A percentile compares a stretch with the other conserved stretches of the same genome.
Evolutionary conservation across 495 filamentous ascomycete species (phyloP).

Genomic region (Aspergillus wentii): DNA sequence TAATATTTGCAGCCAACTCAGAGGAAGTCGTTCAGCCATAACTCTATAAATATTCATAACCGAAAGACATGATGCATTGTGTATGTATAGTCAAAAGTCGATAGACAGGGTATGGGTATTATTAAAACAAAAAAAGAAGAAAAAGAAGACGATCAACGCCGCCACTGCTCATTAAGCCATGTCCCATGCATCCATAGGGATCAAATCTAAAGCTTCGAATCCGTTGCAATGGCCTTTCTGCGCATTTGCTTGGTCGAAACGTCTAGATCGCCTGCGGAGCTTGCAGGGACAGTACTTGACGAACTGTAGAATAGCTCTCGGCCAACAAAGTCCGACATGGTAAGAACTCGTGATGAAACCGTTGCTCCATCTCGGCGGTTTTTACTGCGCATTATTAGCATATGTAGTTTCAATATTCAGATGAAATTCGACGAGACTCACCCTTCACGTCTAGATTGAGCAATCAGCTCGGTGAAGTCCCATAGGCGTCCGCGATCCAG

Average conservation of each 20-base stretch:
- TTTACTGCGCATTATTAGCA: conserved; percentile 45
- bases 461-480: conserved; percentile 87
- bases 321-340: conserved; percentile 61
- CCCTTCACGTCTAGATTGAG: conserved; percentile 77
- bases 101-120: too few relatives aligned
- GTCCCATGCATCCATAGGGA: too few relatives aligned
- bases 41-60: too few relatives aligned
- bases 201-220: conserved; percentile 29
- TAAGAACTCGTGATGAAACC: conserved; percentile 76
- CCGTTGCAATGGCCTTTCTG: conserved; percentile 30
- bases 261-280: conserved; percentile 19
- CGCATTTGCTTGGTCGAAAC: conserved; percentile 35
- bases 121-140: too few relatives aligned
- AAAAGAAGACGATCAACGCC: too few relatives aligned
- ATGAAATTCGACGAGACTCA: conserved; percentile 19
- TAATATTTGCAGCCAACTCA: too few relatives aligned
- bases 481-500: conserved; percentile 70
- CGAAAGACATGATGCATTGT: too few relatives aligned
- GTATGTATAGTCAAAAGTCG: too few relatives aligned
- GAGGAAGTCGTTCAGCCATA: too few relatives aligned
- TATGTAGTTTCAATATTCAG: neutral
- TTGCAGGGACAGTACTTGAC: conserved; percentile 22
- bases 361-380: conserved; percentile 89
- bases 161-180: too few relatives aligned
- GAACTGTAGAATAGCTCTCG: conserved; percentile 41